Conservation (phyloP, 805 yeast genomes). For the Lipomyces orientalis region DNA sequence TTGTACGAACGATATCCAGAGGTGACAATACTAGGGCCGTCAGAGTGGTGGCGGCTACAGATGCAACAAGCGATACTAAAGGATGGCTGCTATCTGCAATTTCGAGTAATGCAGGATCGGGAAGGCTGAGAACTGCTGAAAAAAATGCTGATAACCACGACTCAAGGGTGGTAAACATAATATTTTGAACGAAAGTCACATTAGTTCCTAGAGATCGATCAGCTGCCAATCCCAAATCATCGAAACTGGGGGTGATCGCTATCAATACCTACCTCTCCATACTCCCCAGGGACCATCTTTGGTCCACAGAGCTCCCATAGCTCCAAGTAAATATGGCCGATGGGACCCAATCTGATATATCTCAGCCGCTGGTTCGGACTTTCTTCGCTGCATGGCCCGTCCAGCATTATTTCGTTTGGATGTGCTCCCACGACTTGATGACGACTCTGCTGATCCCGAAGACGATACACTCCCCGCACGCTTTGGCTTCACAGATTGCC, state of each 20-base stretch:
- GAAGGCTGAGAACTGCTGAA: slow-evolving; percentile 78
- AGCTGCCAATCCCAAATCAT: slow-evolving; percentile 57
- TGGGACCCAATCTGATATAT: slow-evolving; percentile 33
- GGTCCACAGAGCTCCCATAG: slow-evolving; percentile 59
- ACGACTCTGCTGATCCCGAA: slow-evolving; percentile 9
- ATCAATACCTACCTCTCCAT: slow-evolving; percentile 57
- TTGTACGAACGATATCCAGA: slow-evolving; percentile 77
- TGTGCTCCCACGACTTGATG: background rate
- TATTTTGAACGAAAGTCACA: slow-evolving; percentile 76
- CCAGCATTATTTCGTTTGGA: background rate
- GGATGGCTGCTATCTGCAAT: slow-evolving; percentile 82
- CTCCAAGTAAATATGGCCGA: slow-evolving; percentile 45
- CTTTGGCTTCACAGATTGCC: slow-evolving; percentile 11
- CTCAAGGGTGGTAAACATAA: slow-evolving; percentile 75
- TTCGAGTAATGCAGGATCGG: slow-evolving; percentile 88
- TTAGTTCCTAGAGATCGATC: slow-evolving; percentile 68
- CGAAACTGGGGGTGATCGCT: slow-evolving; percentile 42
- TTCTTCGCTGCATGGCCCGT: slow-evolving; percentile 7
- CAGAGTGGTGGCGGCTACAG: slow-evolving; percentile 71
- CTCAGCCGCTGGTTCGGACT: slow-evolving; percentile 23
- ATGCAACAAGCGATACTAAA: slow-evolving; percentile 65
- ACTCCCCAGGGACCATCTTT: slow-evolving; percentile 67
- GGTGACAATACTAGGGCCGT: slow-evolving; percentile 80
- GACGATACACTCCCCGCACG: slow-evolving; percentile 20
- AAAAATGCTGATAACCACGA: slow-evolving; percentile 92